These are phyloP conservation scores for Pseudogymnoascus verrucosus DNA, from an alignment of 2,329 filamentous ascomycete genomes.

Conservation along the genomic window DNA sequence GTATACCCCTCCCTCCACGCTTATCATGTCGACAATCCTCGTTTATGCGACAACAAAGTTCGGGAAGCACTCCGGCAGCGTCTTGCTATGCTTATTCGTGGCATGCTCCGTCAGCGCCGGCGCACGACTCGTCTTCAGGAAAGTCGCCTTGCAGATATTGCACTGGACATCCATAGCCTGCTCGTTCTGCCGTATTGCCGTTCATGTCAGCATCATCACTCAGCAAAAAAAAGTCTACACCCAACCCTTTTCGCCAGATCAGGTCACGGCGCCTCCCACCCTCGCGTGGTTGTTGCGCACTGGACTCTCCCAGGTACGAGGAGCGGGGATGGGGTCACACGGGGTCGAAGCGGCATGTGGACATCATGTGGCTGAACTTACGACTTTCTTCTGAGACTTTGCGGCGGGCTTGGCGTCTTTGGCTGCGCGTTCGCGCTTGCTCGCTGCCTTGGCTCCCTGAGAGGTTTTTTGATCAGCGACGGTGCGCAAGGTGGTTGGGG, in stretches of 20 bases:
- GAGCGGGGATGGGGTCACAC: background rate
- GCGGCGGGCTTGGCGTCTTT: conserved; percentile 50
- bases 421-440: conserved; percentile 65
- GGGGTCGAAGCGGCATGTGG: background rate
- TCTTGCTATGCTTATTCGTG: conserved; percentile 68
- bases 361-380: conserved; percentile 33
- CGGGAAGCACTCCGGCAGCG: conserved; percentile 64
- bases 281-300: conserved; percentile 1
- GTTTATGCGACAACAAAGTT: conserved; percentile 26
- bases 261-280: background rate
- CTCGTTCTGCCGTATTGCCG: conserved; percentile 46
- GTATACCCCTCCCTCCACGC: background rate
- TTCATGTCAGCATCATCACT: background rate
- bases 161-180: conserved; percentile 71
- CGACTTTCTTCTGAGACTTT: conserved; percentile 62
- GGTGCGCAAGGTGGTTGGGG: background rate
- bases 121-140: conserved; percentile 68
- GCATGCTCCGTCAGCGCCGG: conserved; percentile 68
- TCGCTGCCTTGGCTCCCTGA: conserved; percentile 57
- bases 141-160: conserved; percentile 67
- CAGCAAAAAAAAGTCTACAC: background rate
- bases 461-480: background rate
- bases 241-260: background rate
- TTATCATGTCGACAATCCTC: background rate
- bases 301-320: background rate